These are phyloP conservation scores for Penicillium frequentans DNA, from an alignment of 2,329 filamentous ascomycete species.

Conservation along the genomic window DNA sequence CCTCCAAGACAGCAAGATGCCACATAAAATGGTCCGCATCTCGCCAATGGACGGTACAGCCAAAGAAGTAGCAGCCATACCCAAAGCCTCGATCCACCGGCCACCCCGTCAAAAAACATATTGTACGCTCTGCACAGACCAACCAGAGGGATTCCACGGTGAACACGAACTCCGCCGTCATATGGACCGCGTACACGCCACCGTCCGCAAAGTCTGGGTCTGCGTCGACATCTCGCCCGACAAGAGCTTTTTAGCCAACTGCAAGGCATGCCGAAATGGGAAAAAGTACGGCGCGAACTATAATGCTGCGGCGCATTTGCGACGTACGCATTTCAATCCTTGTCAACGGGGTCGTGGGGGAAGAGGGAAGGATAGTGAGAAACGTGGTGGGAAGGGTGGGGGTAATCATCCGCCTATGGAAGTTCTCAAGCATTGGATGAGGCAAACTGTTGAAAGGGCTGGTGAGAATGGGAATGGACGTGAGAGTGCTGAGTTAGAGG, in stretches of 20 bases:
- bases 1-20: conserved; percentile 30
- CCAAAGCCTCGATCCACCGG: conserved; percentile 60
- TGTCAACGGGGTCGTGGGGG: conserved; percentile 57
- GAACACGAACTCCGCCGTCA: conserved; percentile 78
- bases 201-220: conserved; percentile 61
- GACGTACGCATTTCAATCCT: conserved; percentile 82
- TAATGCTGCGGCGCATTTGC: conserved; percentile 87
- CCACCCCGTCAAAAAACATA: conserved; percentile 70
- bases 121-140: conserved; percentile 69
- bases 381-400: conserved; percentile 61
- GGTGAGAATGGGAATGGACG: conserved; percentile 21
- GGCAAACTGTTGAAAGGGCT: conserved; percentile 54
- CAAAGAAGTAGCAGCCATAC: conserved; percentile 55
- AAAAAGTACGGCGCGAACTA: conserved; percentile 92
- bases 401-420: conserved; percentile 64
- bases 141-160: conserved; percentile 78
- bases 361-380: conserved; percentile 58
- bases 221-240: conserved; percentile 60
- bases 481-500: not conserved
- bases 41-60: conserved; percentile 54
- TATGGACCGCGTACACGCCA: conserved; percentile 65
- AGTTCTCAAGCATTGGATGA: conserved; percentile 61
- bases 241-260: conserved; percentile 70
- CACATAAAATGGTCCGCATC: conserved; percentile 53
- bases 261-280: conserved; percentile 74